Percentiles rank a stretch among this genome's conserved stretches.
Conservation (phyloP, 176 grass and related monocot species). For the Aegilops longissima region DNA sequence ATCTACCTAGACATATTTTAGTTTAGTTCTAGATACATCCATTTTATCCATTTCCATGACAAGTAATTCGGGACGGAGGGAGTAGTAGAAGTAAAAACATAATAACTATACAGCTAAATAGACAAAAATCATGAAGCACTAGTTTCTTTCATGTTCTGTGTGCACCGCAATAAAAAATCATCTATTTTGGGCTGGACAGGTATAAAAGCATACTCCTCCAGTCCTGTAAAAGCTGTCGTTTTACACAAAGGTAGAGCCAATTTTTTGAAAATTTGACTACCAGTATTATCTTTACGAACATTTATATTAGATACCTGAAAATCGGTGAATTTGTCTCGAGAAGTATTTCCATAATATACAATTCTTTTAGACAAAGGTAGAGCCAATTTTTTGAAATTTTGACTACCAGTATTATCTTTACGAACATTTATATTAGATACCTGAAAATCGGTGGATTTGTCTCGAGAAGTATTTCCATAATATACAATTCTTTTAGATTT, state of each 20-base stretch:
- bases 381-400: background rate
- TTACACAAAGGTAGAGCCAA: background rate
- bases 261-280: background rate
- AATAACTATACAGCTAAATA: background rate
- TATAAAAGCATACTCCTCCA: background rate
- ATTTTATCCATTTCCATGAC: too few relatives aligned
- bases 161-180: background rate
- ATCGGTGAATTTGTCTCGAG: background rate
- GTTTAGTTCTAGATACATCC: too few relatives aligned
- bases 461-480: background rate
- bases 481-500: background rate
- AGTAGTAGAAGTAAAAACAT: background rate
- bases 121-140: background rate
- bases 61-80: too few relatives aligned
- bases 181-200: background rate
- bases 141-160: background rate
- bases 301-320: background rate
- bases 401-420: background rate
- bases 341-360: background rate
- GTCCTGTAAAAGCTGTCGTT: background rate
- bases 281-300: background rate
- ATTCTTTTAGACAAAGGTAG: background rate
- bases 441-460: background rate
- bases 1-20: too few relatives aligned
- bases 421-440: background rate